Conservation (phyloP, 331 rosid species). For the Cydonia oblonga region DNA sequence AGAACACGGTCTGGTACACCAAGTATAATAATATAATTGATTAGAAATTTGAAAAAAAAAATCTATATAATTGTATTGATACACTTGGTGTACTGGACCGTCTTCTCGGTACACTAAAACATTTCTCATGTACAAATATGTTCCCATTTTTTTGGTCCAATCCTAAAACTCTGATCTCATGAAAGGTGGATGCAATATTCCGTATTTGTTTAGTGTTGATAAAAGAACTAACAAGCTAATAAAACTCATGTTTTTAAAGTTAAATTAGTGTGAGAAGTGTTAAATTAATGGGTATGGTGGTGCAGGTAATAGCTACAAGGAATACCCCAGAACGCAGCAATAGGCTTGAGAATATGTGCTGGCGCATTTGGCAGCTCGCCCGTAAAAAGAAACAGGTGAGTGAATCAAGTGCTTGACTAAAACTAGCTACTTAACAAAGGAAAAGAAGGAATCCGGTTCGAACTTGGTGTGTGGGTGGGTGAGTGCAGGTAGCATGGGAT, state of each 20-base stretch:
- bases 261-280: not conserved
- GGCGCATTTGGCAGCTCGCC: constrained; percentile 59
- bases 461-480: not conserved
- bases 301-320: constrained; percentile 43
- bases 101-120: too few relatives aligned
- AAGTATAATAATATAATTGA: too few relatives aligned
- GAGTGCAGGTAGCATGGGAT: constrained; percentile 58
- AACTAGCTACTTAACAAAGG: not conserved
- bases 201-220: not conserved
- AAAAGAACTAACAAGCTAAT: too few relatives aligned
- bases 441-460: not conserved
- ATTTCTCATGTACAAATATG: too few relatives aligned
- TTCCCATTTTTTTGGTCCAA: too few relatives aligned
- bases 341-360: constrained; percentile 53
- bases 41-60: too few relatives aligned
- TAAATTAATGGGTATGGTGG: not conserved
- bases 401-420: not conserved
- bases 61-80: too few relatives aligned
- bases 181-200: too few relatives aligned
- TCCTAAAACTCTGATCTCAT: too few relatives aligned
- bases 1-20: too few relatives aligned
- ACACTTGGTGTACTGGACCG: too few relatives aligned
- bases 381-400: constrained; percentile 45
- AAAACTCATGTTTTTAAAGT: not conserved
- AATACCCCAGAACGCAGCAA: constrained; percentile 35